These are phyloP conservation scores for Verticillium tricorpus DNA, from an alignment of 2,329 filamentous ascomycete genomes.

Conservation along the genomic window DNA sequence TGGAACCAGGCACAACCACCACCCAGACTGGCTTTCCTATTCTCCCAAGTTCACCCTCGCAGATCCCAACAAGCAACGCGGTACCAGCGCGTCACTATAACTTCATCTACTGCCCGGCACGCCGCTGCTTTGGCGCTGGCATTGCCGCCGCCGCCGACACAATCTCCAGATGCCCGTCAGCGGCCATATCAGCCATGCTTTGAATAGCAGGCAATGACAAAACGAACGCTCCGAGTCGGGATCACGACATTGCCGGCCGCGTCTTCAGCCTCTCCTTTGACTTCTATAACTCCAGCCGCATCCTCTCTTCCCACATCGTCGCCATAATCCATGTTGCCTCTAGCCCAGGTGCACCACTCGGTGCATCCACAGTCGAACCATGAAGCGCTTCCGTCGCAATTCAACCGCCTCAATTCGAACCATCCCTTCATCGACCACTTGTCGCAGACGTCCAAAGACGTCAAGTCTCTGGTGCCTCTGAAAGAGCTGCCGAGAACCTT, in stretches of 20 bases:
- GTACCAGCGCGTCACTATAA: background rate
- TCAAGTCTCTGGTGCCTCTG: slow-evolving; percentile 6
- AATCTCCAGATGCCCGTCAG: slow-evolving; percentile 35
- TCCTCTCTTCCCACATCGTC: background rate
- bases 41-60: too few relatives aligned
- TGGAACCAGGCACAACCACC: too few relatives aligned
- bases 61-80: too few relatives aligned
- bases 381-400: slow-evolving; percentile 25
- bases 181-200: slow-evolving; percentile 32
- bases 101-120: background rate
- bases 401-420: slow-evolving; percentile 8
- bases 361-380: slow-evolving; percentile 39
- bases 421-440: slow-evolving; percentile 19
- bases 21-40: too few relatives aligned
- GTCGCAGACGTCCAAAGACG: slow-evolving; percentile 11
- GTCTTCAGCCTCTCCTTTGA: slow-evolving; percentile 5
- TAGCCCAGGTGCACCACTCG: slow-evolving; percentile 47
- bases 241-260: background rate
- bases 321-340: slow-evolving; percentile 38
- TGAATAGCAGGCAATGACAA: slow-evolving; percentile 40
- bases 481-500: slow-evolving; percentile 24
- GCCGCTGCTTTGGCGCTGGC: slow-evolving; percentile 11
- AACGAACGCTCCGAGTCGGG: slow-evolving; percentile 3
- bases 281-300: background rate
- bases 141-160: slow-evolving; percentile 8